phyloP scores from a whole-genome alignment of 345 rosid species.

The Sonneratia alba region DNA sequence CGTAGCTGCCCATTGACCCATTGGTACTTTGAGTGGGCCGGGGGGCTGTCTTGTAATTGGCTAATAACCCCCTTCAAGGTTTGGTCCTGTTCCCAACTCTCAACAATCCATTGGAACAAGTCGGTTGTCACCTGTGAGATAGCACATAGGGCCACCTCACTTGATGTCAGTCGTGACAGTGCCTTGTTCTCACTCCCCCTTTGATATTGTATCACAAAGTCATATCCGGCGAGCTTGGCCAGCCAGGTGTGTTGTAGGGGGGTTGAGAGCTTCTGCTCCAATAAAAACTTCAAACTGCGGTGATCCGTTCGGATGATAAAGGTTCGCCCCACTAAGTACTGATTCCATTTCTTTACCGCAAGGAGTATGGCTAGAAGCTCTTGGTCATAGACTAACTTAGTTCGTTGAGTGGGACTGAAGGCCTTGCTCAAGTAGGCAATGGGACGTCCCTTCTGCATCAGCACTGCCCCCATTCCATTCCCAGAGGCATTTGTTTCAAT shows the following conservation, averaged over 20 bases:
- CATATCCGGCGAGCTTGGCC: slow-evolving; percentile 1
- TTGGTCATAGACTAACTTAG: background rate
- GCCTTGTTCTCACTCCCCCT: background rate
- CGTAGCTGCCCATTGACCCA: no score
- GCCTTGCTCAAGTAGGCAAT: slow-evolving; percentile 1
- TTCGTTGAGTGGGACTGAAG: background rate
- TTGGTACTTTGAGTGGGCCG: no score
- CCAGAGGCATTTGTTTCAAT: background rate
- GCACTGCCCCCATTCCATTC: background rate
- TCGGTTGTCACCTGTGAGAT: no score
- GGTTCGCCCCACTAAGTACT: background rate
- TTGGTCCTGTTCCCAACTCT: no score
- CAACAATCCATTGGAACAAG: no score
- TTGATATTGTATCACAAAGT: background rate
- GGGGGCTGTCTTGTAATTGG: no score
- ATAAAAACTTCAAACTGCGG: background rate
- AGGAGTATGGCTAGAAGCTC: background rate
- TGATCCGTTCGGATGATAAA: slow-evolving; percentile 2
- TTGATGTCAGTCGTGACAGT: background rate
- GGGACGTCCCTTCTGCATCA: background rate
- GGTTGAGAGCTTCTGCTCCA: background rate
- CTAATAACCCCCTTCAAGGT: no score
- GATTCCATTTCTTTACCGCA: background rate
- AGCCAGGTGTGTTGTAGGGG: background rate
- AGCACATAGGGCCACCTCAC: background rate